Conservation (phyloP, 306 rosid genomes). For the Malus asiatica region DNA sequence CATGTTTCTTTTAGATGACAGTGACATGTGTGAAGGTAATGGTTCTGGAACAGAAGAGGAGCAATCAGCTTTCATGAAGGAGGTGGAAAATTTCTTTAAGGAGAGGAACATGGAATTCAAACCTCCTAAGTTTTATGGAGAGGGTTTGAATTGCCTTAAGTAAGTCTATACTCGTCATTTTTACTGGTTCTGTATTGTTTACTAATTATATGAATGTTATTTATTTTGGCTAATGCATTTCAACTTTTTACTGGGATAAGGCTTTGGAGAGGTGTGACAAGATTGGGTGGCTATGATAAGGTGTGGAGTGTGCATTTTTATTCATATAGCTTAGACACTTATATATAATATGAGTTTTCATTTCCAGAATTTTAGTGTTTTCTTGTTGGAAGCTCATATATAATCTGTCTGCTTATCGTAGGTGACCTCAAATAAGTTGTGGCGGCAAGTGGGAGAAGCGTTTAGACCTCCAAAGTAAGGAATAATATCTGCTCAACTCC, state of each 20-base stretch:
- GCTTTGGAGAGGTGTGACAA: conserved; percentile 90
- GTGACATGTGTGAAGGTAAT: conserved; percentile 54
- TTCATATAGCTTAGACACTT: background rate
- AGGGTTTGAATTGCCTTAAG: conserved; percentile 92
- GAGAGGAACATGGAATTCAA: conserved; percentile 92
- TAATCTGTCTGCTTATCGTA: conserved; percentile 31
- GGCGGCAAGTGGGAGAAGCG: conserved; percentile 99
- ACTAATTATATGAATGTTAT: background rate
- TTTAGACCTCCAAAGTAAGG: conserved; percentile 98
- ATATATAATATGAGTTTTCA: conserved; percentile 6
- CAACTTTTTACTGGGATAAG: conserved; percentile 27
- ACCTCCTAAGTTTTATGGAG: conserved; percentile 97
- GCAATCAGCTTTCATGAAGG: conserved; percentile 80
- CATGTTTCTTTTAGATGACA: conserved; percentile 48
- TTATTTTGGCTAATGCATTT: conserved; percentile 25
- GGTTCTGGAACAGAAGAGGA: conserved; percentile 93
- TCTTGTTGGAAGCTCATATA: conserved; percentile 16
- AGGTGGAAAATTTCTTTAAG: conserved; percentile 77
- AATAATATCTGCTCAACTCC: background rate
- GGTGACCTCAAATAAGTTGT: conserved; percentile 95
- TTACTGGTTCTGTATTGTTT: background rate
- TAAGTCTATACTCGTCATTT: conserved; percentile 33
- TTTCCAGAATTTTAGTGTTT: conserved; percentile 16
- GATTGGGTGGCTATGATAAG: conserved; percentile 99
- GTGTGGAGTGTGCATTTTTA: conserved; percentile 25